These are phyloP conservation scores for Sarocladiaceae sp. DNA, from an alignment of 2,329 filamentous ascomycete genomes.

Conservation along the genomic window DNA sequence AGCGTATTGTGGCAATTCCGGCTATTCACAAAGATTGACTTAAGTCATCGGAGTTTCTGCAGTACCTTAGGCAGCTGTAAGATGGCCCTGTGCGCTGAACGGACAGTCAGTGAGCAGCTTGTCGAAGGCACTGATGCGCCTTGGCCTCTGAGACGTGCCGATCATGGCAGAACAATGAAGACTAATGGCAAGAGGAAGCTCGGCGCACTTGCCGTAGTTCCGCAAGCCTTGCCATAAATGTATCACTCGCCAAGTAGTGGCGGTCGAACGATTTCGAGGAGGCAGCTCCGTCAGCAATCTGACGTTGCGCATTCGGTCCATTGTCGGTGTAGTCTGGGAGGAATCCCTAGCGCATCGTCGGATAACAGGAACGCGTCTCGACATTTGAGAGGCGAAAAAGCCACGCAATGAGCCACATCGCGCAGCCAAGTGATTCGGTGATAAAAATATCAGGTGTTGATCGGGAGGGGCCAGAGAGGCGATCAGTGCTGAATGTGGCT, in stretches of 20 bases:
- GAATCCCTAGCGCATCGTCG: neutral
- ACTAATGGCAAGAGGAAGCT: too few species aligned
- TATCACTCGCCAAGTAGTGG: neutral
- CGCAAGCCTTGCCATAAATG: conserved; percentile 2
- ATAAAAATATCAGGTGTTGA: conserved; percentile 13
- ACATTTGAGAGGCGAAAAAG: conserved; percentile 10
- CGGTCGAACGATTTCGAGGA: neutral
- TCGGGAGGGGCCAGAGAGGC: conserved; percentile 13
- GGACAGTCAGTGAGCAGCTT: too few species aligned
- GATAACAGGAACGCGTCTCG: neutral
- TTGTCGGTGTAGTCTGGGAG: neutral
- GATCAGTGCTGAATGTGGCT: neutral
- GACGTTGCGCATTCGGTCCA: neutral
- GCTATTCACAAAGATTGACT: neutral
- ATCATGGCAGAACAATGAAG: too few species aligned
- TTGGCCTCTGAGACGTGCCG: too few species aligned
- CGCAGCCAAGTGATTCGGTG: conserved; percentile 1
- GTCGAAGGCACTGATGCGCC: too few species aligned
- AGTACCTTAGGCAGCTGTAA: too few species aligned
- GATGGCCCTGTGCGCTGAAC: too few species aligned
- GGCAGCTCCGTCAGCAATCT: neutral
- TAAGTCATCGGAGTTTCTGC: neutral
- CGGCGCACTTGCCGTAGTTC: conserved; percentile 7
- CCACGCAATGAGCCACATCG: conserved; percentile 14
- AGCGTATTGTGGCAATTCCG: neutral